Percentiles rank a stretch among this genome's conserved stretches.
phyloP scores from a whole-genome alignment of 768 basidiomycete genomes.

The Epithele typhae region DNA sequence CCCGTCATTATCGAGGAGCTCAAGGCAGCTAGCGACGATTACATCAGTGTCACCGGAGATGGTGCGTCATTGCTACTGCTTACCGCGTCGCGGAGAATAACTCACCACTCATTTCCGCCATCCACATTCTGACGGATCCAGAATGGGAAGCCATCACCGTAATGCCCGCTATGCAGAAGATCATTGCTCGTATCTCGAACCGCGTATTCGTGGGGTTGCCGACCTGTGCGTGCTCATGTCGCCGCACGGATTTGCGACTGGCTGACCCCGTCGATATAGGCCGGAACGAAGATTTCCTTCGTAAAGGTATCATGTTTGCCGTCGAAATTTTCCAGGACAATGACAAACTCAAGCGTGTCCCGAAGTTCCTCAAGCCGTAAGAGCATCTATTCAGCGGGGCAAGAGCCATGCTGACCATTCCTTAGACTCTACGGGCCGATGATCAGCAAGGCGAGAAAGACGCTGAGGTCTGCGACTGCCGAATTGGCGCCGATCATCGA shows the following conservation, averaged over 20 bases:
- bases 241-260: no score
- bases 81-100: conserved; percentile 1
- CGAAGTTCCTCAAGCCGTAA: conserved; percentile 30
- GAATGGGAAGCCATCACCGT: conserved; percentile 20
- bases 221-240: conserved; percentile 21
- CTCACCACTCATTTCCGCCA: neutral
- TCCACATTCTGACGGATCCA: no score
- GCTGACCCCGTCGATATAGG: no score
- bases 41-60: conserved; percentile 17
- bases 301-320: conserved; percentile 29
- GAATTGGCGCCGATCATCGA: conserved; percentile 28
- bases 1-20: conserved; percentile 21
- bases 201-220: conserved; percentile 32
- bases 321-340: conserved; percentile 25
- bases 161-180: conserved; percentile 17
- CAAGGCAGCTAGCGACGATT: conserved; percentile 21
- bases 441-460: conserved; percentile 7
- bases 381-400: neutral
- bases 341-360: conserved; percentile 25
- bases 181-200: conserved; percentile 25
- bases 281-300: conserved; percentile 23
- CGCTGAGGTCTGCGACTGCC: conserved; percentile 7
- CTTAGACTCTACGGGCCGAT: conserved; percentile 17
- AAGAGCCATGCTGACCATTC: neutral
- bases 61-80: conserved; percentile 3